Base-by-base conservation (phyloP, 768 basidiomycete genomes). In the Boletus barrowsii region DNA sequence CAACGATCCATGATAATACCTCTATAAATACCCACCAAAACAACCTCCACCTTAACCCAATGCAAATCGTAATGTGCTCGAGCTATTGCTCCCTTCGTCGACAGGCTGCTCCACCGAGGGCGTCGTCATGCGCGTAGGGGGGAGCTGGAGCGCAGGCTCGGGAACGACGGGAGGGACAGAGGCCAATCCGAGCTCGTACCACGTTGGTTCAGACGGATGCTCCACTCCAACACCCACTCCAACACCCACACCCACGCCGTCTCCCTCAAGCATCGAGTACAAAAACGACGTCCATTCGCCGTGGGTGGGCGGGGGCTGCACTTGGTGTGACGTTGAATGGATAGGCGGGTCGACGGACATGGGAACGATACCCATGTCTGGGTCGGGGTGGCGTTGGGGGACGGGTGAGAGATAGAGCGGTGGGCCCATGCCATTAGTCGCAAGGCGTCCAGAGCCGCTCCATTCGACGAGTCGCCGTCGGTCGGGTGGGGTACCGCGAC, bases 271-370 rank as follows among this genome's bases (percentile, higher is more conserved):
- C 68, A 70, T 64, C 14, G 68, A 69, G 40, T 70, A 68, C 24
- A 70, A 51, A 43, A 70, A 72, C 5, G 70, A 70, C 0, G 68
- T 70, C 68, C 68, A 70, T 40, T 70, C 68, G 13, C 68, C 68
- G 10, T 58, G 60, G 0, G 63, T 39, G 10, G 55, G 60, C 0
- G 48, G 30, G 1, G 60, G 39, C 20, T 20, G 26, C 10, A 22
- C 3, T 4, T 55, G 56, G 7, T 51, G 10, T 0, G 55, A 47
- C 5, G 55, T 9, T 1, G 54, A 24, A 26, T 59, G 57, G 1
- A 58, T 50, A 1, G 61, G 47, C 11, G 53, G 0, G 40, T 68
- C 58, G 35, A 68, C 47, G 18, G 62, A 42, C 60, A 68, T 66
- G 47, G 66, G 54, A 10, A 60, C 49, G 22, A 67, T 61, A 1